Evolutionary conservation across 108 stramenopile species (phyloP).

Genomic region (Aurantiochytrium sp.): DNA sequence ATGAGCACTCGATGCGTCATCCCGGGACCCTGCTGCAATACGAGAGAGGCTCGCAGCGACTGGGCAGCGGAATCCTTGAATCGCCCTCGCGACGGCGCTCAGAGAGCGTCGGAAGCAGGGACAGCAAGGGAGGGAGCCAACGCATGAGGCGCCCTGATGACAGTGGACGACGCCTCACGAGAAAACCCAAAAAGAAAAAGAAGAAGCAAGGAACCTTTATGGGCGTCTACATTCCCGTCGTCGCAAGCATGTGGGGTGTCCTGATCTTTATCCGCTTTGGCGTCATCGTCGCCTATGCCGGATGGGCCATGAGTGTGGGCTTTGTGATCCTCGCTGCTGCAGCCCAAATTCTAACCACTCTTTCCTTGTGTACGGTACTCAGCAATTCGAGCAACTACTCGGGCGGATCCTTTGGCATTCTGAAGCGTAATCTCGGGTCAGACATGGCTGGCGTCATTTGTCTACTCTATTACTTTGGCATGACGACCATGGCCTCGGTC

Average conservation of each 20-base stretch:
- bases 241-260: constrained; percentile 9
- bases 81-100: too few relatives aligned
- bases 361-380: background rate
- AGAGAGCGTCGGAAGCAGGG: too few relatives aligned
- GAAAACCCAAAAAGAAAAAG: background rate
- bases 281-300: background rate
- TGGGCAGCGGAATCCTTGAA: too few relatives aligned
- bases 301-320: constrained; percentile 8
- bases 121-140: too few relatives aligned
- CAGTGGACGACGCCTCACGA: background rate
- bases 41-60: too few relatives aligned
- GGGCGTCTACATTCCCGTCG: constrained; percentile 19
- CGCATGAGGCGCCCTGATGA: too few relatives aligned
- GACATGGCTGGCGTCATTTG: constrained; percentile 8
- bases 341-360: background rate
- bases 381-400: constrained; percentile 16
- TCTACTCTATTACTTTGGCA: constrained; percentile 15
- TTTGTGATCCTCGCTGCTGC: background rate
- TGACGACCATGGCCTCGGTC: constrained; percentile 9
- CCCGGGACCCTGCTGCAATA: too few relatives aligned
- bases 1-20: too few relatives aligned
- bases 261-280: background rate
- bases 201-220: constrained; percentile 15
- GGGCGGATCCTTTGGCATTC: background rate
- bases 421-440: background rate